Base-by-base conservation (phyloP, 192 early-diverging fungal species). In the Globomyces pollinis-pini region DNA sequence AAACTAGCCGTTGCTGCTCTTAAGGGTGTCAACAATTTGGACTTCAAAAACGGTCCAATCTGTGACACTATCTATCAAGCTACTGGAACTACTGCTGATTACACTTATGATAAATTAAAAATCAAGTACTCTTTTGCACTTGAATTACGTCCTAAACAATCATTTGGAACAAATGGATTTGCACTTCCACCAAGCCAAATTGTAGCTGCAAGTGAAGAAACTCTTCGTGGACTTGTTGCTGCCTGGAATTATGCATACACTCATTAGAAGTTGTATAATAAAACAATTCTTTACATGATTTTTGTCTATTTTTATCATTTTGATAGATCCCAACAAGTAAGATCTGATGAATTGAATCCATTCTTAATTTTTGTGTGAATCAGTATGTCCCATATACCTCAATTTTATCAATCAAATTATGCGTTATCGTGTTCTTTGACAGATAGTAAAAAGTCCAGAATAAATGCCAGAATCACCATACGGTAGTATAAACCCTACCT, bases 41-140 rank as follows among this genome's bases (percentile, higher is more conserved):
- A 8, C 0, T 73, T 69, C 55, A 44, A 15, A 1, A 1, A 15
- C 9, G 55, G 55, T 11, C 16, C n/a, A 23, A 57, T 57, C 16
- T 57, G 55, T 38, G n/a, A 57, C 11, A 65, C 58, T 33, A 67
- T 68, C 38, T 66, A 72, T 42, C 58, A 67, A 58, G 66, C 70
- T 28, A 57, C 58, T 36, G 70, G 70, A 24, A 51, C 24, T 24
- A 43, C 47, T 55, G 45, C 57, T 29, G 70, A 72, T 47, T 72
- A 44, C 33, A 57, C 54, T 29, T 57, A 57, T 24, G 35, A 28
- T 16, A 28, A 1, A 0, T 24, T 60, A 4, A 51, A 51, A 18
- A 62, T 68, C 36, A 64, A 57, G 6, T 72, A 60, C 39, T 26
- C 66, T 1, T 65, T 58, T 55, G 41, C 64, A 6, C 32, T 61